Percentiles rank a stretch among this genome's conserved stretches.
Conservation (phyloP, 257 asterid species). For the Leonotis leonurus region DNA sequence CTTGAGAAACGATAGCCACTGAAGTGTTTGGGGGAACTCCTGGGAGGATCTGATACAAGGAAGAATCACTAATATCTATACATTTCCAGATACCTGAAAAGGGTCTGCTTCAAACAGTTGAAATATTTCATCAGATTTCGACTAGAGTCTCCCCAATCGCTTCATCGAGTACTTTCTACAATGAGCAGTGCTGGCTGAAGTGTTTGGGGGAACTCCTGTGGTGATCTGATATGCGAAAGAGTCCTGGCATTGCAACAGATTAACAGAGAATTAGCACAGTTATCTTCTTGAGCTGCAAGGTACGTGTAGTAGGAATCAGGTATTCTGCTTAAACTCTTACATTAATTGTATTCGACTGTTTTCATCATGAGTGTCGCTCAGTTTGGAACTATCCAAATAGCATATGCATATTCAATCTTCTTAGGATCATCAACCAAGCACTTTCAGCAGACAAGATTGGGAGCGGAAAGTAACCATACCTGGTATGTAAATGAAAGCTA, state of each 20-base stretch:
- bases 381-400: background rate
- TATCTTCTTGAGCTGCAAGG: background rate
- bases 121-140: conserved; percentile 10
- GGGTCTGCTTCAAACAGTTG: background rate
- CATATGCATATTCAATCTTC: background rate
- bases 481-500: background rate
- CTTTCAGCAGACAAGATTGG: background rate
- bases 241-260: background rate
- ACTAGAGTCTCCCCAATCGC: conserved; percentile 22
- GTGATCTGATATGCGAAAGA: conserved; percentile 8
- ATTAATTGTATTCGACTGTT: background rate
- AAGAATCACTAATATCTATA: background rate
- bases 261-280: background rate
- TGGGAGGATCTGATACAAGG: conserved; percentile 15
- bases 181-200: conserved; percentile 25
- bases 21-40: conserved; percentile 44
- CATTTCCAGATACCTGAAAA: background rate
- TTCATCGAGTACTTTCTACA: conserved; percentile 24
- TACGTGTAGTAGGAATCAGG: background rate
- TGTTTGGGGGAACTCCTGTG: conserved; percentile 57
- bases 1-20: conserved; percentile 1
- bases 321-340: background rate
- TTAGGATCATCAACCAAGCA: background rate
- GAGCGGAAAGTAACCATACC: background rate
- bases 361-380: background rate